These are phyloP conservation scores for Colletotrichum gigasporum DNA, from an alignment of 2,329 filamentous ascomycete genomes.

Conservation along the genomic window DNA sequence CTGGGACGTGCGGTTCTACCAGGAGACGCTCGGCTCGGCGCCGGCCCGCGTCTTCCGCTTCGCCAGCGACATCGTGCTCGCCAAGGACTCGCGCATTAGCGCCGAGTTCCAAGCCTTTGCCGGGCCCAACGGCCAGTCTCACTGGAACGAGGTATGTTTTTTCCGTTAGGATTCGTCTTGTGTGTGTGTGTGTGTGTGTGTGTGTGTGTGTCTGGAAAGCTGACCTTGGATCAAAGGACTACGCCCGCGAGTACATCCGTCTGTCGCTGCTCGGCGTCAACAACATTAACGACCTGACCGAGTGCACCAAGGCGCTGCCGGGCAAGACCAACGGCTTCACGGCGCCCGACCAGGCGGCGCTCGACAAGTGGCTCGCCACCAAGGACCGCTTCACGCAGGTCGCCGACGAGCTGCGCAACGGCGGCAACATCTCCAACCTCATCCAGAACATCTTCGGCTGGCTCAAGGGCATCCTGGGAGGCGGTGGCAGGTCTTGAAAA, in stretches of 20 bases:
- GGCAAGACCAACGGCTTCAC: slow-evolving; percentile 35
- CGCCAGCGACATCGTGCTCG: slow-evolving; percentile 50
- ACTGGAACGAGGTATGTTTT: slow-evolving; percentile 53
- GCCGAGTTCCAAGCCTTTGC: slow-evolving; percentile 50
- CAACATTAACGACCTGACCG: slow-evolving; percentile 63
- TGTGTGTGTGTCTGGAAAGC: too few species aligned
- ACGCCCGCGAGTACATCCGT: slow-evolving; percentile 61
- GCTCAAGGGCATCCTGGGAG: slow-evolving; percentile 15
- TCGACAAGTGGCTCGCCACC: slow-evolving; percentile 38
- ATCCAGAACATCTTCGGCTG: slow-evolving; percentile 11
- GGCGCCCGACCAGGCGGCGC: slow-evolving; percentile 18
- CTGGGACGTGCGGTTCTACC: slow-evolving; percentile 63
- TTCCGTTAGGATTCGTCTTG: too few species aligned
- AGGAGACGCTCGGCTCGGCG: slow-evolving; percentile 45
- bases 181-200: too few species aligned
- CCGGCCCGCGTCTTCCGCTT: slow-evolving; percentile 51
- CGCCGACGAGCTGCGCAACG: slow-evolving; percentile 42
- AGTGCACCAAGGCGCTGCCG: slow-evolving; percentile 63
- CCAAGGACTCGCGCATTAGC: slow-evolving; percentile 45
- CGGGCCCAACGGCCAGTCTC: slow-evolving; percentile 40
- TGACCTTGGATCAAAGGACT: slow-evolving; percentile 48
- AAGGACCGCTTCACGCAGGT: slow-evolving; percentile 48
- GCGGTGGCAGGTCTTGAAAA: not conserved
- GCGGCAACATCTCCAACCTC: slow-evolving; percentile 11
- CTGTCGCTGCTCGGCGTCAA: slow-evolving; percentile 64